Conservation (phyloP, 2,329 filamentous ascomycete species). For the Nemania serpens region DNA sequence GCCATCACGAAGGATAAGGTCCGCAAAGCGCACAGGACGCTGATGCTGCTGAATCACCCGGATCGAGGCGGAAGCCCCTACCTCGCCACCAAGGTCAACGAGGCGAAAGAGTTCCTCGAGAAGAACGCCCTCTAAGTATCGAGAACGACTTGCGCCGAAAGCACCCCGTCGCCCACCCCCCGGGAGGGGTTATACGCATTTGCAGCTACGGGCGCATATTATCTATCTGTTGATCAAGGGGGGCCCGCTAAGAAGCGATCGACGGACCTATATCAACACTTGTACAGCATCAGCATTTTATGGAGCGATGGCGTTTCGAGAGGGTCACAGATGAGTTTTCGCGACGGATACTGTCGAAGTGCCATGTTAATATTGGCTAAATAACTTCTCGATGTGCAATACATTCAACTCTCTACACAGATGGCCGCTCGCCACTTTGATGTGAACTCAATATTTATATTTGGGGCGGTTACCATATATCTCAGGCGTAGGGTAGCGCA, state of each 20-base stretch:
- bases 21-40: conserved; percentile 89
- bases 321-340: conserved; percentile 28
- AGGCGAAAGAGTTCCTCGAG: conserved; percentile 95
- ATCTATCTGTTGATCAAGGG: not conserved
- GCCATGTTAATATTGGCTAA: conserved; percentile 23
- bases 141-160: no score
- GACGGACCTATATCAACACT: conserved; percentile 18
- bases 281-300: conserved; percentile 35
- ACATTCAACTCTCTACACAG: conserved; percentile 25
- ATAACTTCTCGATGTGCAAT: conserved; percentile 16
- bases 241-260: not conserved
- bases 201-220: not conserved
- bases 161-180: no score
- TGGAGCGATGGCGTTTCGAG: conserved; percentile 39
- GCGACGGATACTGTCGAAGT: conserved; percentile 8
- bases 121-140: conserved; percentile 55
- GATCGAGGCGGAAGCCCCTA: conserved; percentile 97
- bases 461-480: not conserved
- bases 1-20: conserved; percentile 89
- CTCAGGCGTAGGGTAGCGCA: not conserved
- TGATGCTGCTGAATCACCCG: conserved; percentile 98
- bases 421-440: not conserved
- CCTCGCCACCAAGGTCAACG: conserved; percentile 96
- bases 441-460: not conserved
- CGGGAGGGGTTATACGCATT: not conserved